A percentile compares a stretch with the other conserved stretches of the same genome.
Evolutionary conservation across 2,329 filamentous ascomycete genomes (phyloP).

Genomic region (Calonectria honghensis): DNA sequence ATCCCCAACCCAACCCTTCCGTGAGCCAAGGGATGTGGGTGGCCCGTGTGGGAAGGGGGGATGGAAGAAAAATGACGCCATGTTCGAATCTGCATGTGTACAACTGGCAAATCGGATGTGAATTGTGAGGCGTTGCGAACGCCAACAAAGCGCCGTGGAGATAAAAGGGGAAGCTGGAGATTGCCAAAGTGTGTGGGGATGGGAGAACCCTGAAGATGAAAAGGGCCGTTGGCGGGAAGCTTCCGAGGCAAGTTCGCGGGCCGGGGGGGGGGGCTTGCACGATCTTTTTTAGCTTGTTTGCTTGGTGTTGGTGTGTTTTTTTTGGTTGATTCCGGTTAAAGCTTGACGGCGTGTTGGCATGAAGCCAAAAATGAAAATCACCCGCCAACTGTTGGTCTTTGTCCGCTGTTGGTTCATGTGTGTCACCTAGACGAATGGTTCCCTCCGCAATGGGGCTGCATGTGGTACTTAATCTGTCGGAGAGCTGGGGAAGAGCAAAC

Average conservation of each 20-base stretch:
- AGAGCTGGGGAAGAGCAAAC: slow-evolving; percentile 26
- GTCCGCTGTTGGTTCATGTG: slow-evolving; percentile 15
- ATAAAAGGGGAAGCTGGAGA: slow-evolving; percentile 34
- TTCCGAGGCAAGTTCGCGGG: slow-evolving; percentile 52
- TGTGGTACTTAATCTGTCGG: slow-evolving; percentile 19
- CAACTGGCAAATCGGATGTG: slow-evolving; percentile 14
- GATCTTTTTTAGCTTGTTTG: slow-evolving; percentile 26
- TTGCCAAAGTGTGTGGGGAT: slow-evolving; percentile 33
- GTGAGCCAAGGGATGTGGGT: not conserved
- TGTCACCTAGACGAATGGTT: slow-evolving; percentile 25
- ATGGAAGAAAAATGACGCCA: slow-evolving; percentile 26
- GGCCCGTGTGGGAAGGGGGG: slow-evolving; percentile 15
- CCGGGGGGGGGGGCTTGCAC: slow-evolving; percentile 40
- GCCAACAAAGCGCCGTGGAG: slow-evolving; percentile 20
- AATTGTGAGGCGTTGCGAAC: slow-evolving; percentile 40
- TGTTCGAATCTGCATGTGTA: slow-evolving; percentile 17
- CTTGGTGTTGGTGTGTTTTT: not conserved
- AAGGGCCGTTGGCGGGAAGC: slow-evolving; percentile 41
- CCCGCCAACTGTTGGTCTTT: slow-evolving; percentile 11
- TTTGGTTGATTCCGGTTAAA: not conserved
- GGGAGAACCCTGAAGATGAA: slow-evolving; percentile 19
- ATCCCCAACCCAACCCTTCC: not conserved
- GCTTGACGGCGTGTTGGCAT: not conserved
- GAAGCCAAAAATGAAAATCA: slow-evolving; percentile 2
- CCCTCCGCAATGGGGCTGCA: slow-evolving; percentile 10